These are phyloP conservation scores for Leccinum pellstonianum DNA, from an alignment of 768 basidiomycete genomes.

Conservation along the genomic window DNA sequence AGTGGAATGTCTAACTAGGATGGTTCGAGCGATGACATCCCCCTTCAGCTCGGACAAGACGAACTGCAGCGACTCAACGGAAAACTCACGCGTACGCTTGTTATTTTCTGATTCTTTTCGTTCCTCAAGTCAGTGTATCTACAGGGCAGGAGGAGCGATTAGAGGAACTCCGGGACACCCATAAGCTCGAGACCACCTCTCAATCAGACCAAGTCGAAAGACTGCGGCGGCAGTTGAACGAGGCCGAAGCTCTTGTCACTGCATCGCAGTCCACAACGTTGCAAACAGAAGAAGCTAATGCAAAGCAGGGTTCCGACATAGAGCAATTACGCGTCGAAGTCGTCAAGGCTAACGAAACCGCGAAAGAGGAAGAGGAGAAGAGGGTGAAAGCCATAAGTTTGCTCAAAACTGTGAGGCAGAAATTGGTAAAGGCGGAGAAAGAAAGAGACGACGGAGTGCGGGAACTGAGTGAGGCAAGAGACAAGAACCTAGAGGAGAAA, in stretches of 20 bases:
- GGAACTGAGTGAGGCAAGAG: constrained; percentile 51
- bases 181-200: constrained; percentile 76
- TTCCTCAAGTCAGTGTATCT: constrained; percentile 7
- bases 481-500: constrained; percentile 51
- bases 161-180: constrained; percentile 82
- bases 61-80: constrained; percentile 75
- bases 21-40: neutral
- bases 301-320: constrained; percentile 54
- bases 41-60: constrained; percentile 59
- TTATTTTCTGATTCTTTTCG: neutral
- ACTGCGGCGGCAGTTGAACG: constrained; percentile 63
- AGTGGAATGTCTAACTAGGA: constrained; percentile 18
- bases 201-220: constrained; percentile 72
- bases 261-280: constrained; percentile 51
- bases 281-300: constrained; percentile 47
- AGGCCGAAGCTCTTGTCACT: constrained; percentile 67
- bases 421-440: constrained; percentile 95
- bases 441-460: constrained; percentile 78
- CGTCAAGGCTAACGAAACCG: constrained; percentile 53
- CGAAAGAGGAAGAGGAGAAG: constrained; percentile 97
- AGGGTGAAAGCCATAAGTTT: constrained; percentile 89
- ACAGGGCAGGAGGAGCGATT: constrained; percentile 82
- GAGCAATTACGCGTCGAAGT: constrained; percentile 63
- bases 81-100: constrained; percentile 65
- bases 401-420: constrained; percentile 93